A percentile compares a stretch with the other conserved stretches of the same genome.
phyloP scores from a whole-genome alignment of 805 yeast species.

The Ogataea pini region DNA sequence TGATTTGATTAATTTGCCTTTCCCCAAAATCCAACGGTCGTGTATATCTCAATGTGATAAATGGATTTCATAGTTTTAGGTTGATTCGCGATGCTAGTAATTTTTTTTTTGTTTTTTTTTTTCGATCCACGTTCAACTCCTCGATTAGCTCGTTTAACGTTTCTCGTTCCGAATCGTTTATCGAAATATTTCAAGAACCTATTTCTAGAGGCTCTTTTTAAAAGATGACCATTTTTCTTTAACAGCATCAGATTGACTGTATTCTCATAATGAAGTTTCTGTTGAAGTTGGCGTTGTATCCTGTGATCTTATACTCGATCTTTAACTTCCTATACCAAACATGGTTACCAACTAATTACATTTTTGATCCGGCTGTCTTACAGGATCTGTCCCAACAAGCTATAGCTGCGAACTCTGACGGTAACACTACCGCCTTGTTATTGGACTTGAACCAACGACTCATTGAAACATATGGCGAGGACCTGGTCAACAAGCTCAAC shows the following conservation, averaged over 20 bases:
- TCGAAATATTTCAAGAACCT: neutral
- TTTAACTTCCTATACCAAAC: slow-evolving; percentile 47
- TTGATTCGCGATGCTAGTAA: neutral
- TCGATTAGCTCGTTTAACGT: slow-evolving; percentile 5
- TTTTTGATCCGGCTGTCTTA: slow-evolving; percentile 67
- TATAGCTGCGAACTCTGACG: slow-evolving; percentile 53
- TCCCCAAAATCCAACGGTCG: too few species aligned
- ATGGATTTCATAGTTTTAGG: neutral
- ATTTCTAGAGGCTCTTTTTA: neutral
- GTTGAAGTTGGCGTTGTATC: slow-evolving; percentile 24
- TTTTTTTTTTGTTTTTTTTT: neutral
- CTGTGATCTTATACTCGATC: slow-evolving; percentile 33
- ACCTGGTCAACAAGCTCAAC: slow-evolving; percentile 67
- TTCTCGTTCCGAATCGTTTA: neutral
- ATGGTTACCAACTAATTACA: slow-evolving; percentile 71
- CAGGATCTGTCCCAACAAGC: slow-evolving; percentile 59
- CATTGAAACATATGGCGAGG: slow-evolving; percentile 63
- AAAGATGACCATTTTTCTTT: too few species aligned
- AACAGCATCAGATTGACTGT: too few species aligned
- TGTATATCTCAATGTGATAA: too few species aligned
- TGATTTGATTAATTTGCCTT: too few species aligned
- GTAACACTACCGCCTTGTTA: slow-evolving; percentile 63
- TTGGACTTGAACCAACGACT: slow-evolving; percentile 59
- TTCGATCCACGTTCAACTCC: neutral
- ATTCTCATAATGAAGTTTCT: slow-evolving; percentile 14